Conservation (phyloP, 2,329 filamentous ascomycete species). For the Talaromyces marneffei region DNA sequence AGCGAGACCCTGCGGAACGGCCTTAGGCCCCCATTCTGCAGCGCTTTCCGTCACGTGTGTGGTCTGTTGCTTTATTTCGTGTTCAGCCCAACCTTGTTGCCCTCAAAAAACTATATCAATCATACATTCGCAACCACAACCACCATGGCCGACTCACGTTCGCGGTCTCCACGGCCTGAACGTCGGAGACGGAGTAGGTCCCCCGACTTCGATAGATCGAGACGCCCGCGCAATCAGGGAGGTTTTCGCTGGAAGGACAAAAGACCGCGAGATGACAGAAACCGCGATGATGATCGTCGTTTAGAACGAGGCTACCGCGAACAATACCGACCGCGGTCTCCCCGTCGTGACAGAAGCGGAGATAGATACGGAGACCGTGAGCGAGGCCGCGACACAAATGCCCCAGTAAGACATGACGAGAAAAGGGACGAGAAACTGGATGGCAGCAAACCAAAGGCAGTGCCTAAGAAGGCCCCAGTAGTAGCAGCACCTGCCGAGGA, state of each 20-base stretch:
- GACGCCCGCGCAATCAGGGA: conserved; percentile 35
- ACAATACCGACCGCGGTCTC: conserved; percentile 31
- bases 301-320: conserved; percentile 51
- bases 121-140: background rate
- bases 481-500: conserved; percentile 53
- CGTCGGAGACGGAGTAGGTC: conserved; percentile 42
- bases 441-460: conserved; percentile 39
- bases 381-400: conserved; percentile 21
- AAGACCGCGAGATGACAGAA: conserved; percentile 48
- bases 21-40: conserved; percentile 6
- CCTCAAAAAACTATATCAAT: background rate
- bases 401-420: conserved; percentile 10
- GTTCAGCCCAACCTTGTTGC: conserved; percentile 9
- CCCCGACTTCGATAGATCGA: conserved; percentile 31
- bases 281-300: conserved; percentile 41
- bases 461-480: conserved; percentile 28
- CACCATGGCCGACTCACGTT: conserved; percentile 12
- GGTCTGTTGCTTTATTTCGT: background rate
- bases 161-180: conserved; percentile 25
- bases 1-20: background rate
- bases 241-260: conserved; percentile 48
- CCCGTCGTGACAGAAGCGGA: conserved; percentile 35
- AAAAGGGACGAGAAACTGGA: conserved; percentile 35
- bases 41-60: conserved; percentile 11
- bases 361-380: conserved; percentile 24